Conservation (phyloP, 2,329 filamentous ascomycete genomes). For the Fonsecaea pugnacius region DNA sequence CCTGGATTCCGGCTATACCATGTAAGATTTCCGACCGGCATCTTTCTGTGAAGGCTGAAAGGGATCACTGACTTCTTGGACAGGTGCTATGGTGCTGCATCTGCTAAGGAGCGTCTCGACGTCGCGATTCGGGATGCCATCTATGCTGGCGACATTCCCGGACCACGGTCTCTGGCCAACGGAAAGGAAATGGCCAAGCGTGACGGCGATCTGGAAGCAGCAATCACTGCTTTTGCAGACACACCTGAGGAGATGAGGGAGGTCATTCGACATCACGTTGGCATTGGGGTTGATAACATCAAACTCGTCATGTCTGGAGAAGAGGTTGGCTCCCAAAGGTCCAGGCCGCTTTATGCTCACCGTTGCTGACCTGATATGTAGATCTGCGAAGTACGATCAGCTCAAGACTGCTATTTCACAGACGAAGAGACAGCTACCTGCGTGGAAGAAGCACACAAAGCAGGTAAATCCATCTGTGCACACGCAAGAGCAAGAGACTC, state of each 20-base stretch:
- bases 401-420: conserved; percentile 54
- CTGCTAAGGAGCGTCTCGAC: conserved; percentile 54
- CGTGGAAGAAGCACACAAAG: conserved; percentile 53
- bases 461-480: conserved; percentile 46
- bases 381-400: conserved; percentile 42
- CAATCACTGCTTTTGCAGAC: conserved; percentile 51
- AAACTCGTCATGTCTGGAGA: conserved; percentile 53
- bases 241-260: conserved; percentile 49
- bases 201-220: conserved; percentile 52
- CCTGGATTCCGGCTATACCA: conserved; percentile 57
- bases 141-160: conserved; percentile 54
- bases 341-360: neutral
- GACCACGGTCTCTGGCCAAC: conserved; percentile 55
- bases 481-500: conserved; percentile 53
- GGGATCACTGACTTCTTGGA: neutral
- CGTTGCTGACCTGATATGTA: conserved; percentile 21
- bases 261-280: conserved; percentile 45
- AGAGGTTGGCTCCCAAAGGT: conserved; percentile 33
- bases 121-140: conserved; percentile 56
- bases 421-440: conserved; percentile 54
- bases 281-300: conserved; percentile 50
- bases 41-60: neutral
- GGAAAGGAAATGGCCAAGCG: conserved; percentile 54
- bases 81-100: conserved; percentile 53
- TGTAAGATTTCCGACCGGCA: conserved; percentile 39